phyloP scores from a whole-genome alignment of 163 green algal genomes.

The Coccomyxa subellipsoidea region DNA sequence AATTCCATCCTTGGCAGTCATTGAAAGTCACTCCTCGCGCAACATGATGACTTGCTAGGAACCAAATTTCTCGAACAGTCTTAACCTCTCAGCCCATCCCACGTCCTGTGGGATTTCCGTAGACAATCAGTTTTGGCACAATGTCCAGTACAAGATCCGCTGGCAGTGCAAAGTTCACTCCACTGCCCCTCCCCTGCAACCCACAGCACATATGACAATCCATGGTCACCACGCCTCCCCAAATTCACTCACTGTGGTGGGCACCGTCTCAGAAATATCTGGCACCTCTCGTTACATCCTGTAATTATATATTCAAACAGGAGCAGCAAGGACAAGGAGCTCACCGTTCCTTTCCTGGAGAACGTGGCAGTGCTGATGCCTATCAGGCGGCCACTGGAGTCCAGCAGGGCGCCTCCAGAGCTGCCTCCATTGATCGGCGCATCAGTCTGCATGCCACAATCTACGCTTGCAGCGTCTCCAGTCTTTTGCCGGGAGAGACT shows the following conservation, averaged over 20 bases:
- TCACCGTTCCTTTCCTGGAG: slow-evolving; percentile 38
- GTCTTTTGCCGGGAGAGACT: too few species aligned
- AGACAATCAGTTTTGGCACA: slow-evolving; percentile 68
- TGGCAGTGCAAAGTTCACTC: slow-evolving; percentile 73
- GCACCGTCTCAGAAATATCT: too few species aligned
- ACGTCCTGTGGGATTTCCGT: slow-evolving; percentile 50
- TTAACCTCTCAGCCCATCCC: slow-evolving; percentile 10
- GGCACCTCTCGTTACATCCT: too few species aligned
- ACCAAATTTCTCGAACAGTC: too few species aligned
- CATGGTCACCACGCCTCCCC: too few species aligned
- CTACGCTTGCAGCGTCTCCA: too few species aligned
- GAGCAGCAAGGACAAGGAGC: not conserved
- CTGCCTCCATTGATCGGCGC: slow-evolving; percentile 61
- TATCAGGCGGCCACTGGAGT: slow-evolving; percentile 56
- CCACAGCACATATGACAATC: not conserved
- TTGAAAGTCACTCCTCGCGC: too few species aligned
- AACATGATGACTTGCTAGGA: too few species aligned
- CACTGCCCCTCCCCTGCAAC: slow-evolving; percentile 54
- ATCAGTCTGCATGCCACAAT: slow-evolving; percentile 55
- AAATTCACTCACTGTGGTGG: too few species aligned
- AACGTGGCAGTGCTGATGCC: slow-evolving; percentile 60
- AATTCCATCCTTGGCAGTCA: too few species aligned
- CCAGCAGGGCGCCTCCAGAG: slow-evolving; percentile 58
- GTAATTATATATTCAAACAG: too few species aligned
- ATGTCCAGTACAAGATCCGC: slow-evolving; percentile 50